Evolutionary conservation across 768 basidiomycete genomes (phyloP), one percentile per base, ranked within the genome.

Genomic region (Phaeolepiota aurea): DNA sequence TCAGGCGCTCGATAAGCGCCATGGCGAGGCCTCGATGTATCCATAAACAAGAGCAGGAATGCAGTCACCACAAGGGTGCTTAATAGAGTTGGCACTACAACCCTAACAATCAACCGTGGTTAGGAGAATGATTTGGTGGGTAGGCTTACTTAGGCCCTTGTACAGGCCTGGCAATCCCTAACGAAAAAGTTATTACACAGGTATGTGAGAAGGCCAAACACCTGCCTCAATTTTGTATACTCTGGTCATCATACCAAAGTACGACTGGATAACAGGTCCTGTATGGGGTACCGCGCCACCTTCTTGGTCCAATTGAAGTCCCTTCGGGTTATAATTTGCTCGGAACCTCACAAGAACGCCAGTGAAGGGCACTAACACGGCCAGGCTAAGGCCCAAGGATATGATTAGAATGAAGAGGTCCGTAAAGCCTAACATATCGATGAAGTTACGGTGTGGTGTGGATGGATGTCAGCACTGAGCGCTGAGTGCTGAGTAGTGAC

Each of bases 291-390:
- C 72, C n/a, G 76, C 81, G 35, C 72, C 78, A 21, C 82, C 86
- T 53, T 87, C 86, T 20, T 71, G 64, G 57, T 89, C 87, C 30
- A 90, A 69, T 39, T 82, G 84, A 30, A 91, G 76, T 23, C 82
- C 85, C 57, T 83, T 85, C 2, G 88, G 88, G 53, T 85, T 87
- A 65, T 85, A 90, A 54, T 90, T 87, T 20, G 84, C 85, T 59
- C 88, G 71, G 55, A 85, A 79, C 35, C 87, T 72, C 5, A 89
- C 79, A 7, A 88, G 66, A 10, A 80, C 68, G 3, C 86, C 87
- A 5, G 76, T 70, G 10, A 87, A 60, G 9, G 79, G 76, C 3
- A 86, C 74, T 13, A 76, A 62, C 19, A 83, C 54, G 23, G 63
- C 67, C n/a, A 86, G 57, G 23, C 74, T 77, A 23, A 81, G 32